Base-by-base conservation (phyloP, 305 asterid genomes). In the Fraxinus sp. region DNA sequence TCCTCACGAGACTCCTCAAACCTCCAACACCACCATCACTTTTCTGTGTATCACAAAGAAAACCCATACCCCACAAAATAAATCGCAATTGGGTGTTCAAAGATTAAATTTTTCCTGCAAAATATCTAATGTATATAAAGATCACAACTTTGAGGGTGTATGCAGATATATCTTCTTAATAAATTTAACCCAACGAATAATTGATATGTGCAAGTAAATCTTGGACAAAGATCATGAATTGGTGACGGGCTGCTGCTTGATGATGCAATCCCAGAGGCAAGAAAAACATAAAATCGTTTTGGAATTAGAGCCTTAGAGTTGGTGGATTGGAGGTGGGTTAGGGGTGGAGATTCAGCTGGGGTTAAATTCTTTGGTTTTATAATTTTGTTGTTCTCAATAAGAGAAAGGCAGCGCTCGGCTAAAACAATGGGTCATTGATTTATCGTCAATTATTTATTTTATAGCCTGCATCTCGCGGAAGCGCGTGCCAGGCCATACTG, bases 1-100 rank as follows among this genome's bases (percentile, higher is more conserved):
- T 93, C 92, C 99, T 93, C 82, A 89, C 89, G 44, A 95, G 86
- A 76, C 92, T 83, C 86, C 88, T 90, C 86, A 94, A 85, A 83
- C 89, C 92, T 81, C 92, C 87, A 76, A 33, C 80, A 16, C 86
- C 83, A 77, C 83, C 88, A 36, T 88, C 84, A 68, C 82, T 74
- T 46, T 74, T 88, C 83, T 87, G 88, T 4, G 86, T 44, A 81
- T 87, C 93, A 80, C 84, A 80, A n/a, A 36, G 44, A 88, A 84
- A 76, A 35, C 90, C 95, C 96, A 90, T 92, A 76, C 39, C 90
- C 90, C 86, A 85, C 74, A 62, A 70, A 32, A 44, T 8, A 81
- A 35, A 80, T 66, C 82, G 14, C 79, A 81, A 79, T 24, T 70
- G 79, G 79, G 79, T 30, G 24, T 59, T 84, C 83, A 77, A 81